Base-by-base conservation (phyloP, 208 protist species). In the Acanthamoeba castellanii region DNA sequence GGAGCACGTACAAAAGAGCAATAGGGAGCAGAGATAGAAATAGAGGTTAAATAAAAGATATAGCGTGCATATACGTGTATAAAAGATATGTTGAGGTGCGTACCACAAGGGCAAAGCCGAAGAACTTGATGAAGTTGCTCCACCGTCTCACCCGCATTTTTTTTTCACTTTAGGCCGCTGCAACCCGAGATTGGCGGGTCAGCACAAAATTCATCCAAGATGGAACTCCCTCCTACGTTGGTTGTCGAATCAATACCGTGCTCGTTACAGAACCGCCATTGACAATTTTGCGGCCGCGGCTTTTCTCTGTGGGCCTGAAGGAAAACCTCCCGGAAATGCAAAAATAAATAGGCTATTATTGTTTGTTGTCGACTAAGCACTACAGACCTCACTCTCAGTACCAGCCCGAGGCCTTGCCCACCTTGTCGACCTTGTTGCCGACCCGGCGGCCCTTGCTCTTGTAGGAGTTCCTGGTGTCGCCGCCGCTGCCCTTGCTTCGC, bases 391-490 rank as follows among this genome's bases (percentile, higher is more conserved):
- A n/a, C n/a, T n/a, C 20, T 52, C n/a, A 82, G 34, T 27, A 82
- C 74, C 74, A 82, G 42, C 74, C 74, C 5, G 32, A 0, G 13
- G 18, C 9, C 74, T 82, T 82, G 74, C 74, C 42, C 37, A 82
- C 74, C 74, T 82, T 82, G 74, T 82, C 42, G 14, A 66, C 82
- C 55, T 89, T 89, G 52, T 89, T 89, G 82, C 82, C 82, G 8
- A 50, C 32, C 3, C 82, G 47, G 0, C 82, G 27, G n/a, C 82
- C 82, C 37, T 66, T 57, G 52, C 55, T 89, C 82, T 89, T 89
- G 82, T 66, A 89, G 11, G 82, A 89, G 82, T 89, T 89, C 64
- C 64, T 72, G 82, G n/a, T 32, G 52, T 57, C 37, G 52, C 20
- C 45, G 47, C 22, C 25, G 50, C 27, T 18, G 18, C 20, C 27